Conservation (phyloP, 2,329 filamentous ascomycete species). For the Blastomyces gilchristii region DNA sequence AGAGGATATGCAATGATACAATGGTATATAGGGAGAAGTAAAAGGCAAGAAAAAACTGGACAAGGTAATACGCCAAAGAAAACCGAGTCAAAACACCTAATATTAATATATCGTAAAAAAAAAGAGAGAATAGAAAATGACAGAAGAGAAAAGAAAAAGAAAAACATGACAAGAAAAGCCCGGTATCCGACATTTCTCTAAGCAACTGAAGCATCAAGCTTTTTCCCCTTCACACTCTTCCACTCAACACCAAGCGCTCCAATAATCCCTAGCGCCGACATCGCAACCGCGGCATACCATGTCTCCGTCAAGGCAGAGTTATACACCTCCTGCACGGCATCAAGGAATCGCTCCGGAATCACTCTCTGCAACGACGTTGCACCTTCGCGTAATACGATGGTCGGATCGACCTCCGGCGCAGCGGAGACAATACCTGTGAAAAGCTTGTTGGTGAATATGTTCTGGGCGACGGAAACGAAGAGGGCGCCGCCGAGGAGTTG, state of each 20-base stretch:
- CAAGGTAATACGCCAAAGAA: neutral
- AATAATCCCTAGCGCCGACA: conserved; percentile 27
- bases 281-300: conserved; percentile 31
- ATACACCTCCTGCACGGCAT: conserved; percentile 27
- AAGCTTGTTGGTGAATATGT: conserved; percentile 31
- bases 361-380: conserved; percentile 29
- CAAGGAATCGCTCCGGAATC: conserved; percentile 21
- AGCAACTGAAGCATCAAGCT: conserved; percentile 17
- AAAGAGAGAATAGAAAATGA: too few species aligned
- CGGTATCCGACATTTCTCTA: neutral
- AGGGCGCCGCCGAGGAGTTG: conserved; percentile 31
- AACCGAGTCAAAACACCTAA: neutral
- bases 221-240: conserved; percentile 32
- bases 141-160: too few species aligned
- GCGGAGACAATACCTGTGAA: conserved; percentile 19
- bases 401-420: conserved; percentile 22
- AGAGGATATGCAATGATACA: neutral
- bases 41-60: neutral
- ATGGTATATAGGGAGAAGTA: neutral
- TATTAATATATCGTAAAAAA: neutral
- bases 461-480: conserved; percentile 31
- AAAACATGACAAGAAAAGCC: too few species aligned
- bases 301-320: conserved; percentile 30
- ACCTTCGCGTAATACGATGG: conserved; percentile 25
- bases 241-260: conserved; percentile 31